Evolutionary conservation across 129 eudicot genomes (phyloP), one percentile per base, ranked within the genome.

Genomic region (Sambucus nigra): DNA sequence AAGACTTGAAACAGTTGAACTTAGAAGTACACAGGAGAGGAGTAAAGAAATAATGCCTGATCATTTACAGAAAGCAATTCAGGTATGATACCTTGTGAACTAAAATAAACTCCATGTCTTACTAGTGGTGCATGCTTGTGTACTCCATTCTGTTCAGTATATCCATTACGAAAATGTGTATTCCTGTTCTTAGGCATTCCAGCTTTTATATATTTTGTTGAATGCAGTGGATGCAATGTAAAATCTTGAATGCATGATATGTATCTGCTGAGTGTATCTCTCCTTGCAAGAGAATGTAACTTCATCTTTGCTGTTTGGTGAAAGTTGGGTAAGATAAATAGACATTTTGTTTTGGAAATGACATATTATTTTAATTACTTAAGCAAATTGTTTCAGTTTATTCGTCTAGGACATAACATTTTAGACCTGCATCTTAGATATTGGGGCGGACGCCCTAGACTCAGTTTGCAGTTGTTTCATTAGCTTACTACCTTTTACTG

Each of bases 61-160:
- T 63, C 77, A 49, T 29, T 64, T 84, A 10, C 41, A 47, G 25
- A 74, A 78, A 51, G 88, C 92, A 45, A 65, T 81, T 51, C 73
- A 81, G 95, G 97, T 80, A 63, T 38, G 23, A 15, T 29, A 39
- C 28, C 25, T 27, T 12, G n/a, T n/a, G 10, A 40, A 14, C 4
- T 40, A 15, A 20, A 13, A 13, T 13, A 40, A 3, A n/a, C 46
- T 13, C 13, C n/a, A 1, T 9, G 13, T 40, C 4, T 40, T 40
- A 10, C n/a, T 0, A 7, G 15, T 40, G n/a, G 46, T 29, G 8
- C 46, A 40, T 40, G 1, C n/a, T 40, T 40, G 13, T 16, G 0
- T 42, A 42, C 8, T 31, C n/a, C n/a, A n/a, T n/a, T n/a, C n/a
- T n/a, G n/a, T n/a, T n/a, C n/a, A 35, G 13, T 35, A 35, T 35